Conservation (phyloP, 78 protist species). For the Dictyostelium purpureum region DNA sequence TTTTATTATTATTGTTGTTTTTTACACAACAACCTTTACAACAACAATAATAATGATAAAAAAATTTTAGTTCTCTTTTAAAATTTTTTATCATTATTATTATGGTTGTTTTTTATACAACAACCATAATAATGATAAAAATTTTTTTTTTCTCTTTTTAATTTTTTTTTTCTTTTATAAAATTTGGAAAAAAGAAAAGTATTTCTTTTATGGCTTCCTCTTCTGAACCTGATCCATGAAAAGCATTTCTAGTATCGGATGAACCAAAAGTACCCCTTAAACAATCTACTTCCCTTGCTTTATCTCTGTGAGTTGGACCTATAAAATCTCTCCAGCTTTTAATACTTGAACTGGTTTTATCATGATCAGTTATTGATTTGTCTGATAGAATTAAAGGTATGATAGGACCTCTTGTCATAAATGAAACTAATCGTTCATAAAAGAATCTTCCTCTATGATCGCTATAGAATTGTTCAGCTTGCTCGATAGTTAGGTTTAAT, state of each 20-base stretch:
- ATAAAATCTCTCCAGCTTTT: constrained; percentile 70
- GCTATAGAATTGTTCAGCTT: constrained; percentile 56
- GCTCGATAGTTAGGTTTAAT: not conserved
- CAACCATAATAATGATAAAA: not conserved
- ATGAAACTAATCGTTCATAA: constrained; percentile 70
- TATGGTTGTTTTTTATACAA: not conserved
- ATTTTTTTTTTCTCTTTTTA: not conserved
- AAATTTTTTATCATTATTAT: too few relatives aligned
- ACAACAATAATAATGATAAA: too few relatives aligned
- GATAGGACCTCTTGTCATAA: constrained; percentile 69
- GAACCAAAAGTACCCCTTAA: constrained; percentile 65
- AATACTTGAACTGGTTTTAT: not conserved
- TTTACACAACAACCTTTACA: too few relatives aligned
- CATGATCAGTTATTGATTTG: not conserved
- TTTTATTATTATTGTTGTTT: too few relatives aligned
- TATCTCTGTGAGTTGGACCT: constrained; percentile 76
- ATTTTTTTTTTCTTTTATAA: not conserved
- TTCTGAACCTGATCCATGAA: constrained; percentile 61
- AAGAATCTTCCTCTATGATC: constrained; percentile 78
- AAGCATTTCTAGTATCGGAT: constrained; percentile 69
- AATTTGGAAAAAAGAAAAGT: constrained; percentile 58
- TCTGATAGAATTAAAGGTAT: constrained; percentile 40
- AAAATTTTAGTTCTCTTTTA: too few relatives aligned
- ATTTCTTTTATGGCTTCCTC: constrained; percentile 59
- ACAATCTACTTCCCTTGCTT: constrained; percentile 48